A percentile compares a stretch with the other conserved stretches of the same genome.
These are phyloP conservation scores for Diaporthe nobilis DNA, from an alignment of 2,329 filamentous ascomycete genomes.

Conservation along the genomic window DNA sequence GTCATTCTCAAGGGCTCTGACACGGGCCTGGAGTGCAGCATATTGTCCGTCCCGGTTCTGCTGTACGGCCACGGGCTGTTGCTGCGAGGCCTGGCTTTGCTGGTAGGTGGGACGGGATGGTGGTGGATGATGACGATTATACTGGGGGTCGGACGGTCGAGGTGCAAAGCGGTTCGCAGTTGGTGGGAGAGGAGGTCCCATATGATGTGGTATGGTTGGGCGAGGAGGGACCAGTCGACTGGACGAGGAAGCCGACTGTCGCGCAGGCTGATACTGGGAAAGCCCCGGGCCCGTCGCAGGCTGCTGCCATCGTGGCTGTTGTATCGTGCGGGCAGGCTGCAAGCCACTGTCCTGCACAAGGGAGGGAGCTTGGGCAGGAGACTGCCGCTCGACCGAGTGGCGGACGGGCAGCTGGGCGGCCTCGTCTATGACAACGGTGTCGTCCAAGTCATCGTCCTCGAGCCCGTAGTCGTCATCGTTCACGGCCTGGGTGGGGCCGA, in stretches of 20 bases:
- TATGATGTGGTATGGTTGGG: slow-evolving; percentile 55
- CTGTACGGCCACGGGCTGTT: slow-evolving; percentile 38
- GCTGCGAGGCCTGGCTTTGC: slow-evolving; percentile 47
- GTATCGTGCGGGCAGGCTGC: slow-evolving; percentile 21
- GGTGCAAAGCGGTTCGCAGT: slow-evolving; percentile 40
- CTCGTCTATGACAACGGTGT: slow-evolving; percentile 68
- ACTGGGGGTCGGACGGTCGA: slow-evolving; percentile 41
- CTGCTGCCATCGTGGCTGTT: slow-evolving; percentile 41
- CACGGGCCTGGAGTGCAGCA: slow-evolving; percentile 64
- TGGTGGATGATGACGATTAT: slow-evolving; percentile 47
- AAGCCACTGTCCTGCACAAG: slow-evolving; percentile 29
- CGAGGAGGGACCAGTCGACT: slow-evolving; percentile 46
- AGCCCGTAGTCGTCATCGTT: slow-evolving; percentile 57
- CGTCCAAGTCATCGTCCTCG: slow-evolving; percentile 71
- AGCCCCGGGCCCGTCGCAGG: slow-evolving; percentile 37
- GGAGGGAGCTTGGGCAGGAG: slow-evolving; percentile 51
- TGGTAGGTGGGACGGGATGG: slow-evolving; percentile 49
- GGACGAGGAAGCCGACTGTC: slow-evolving; percentile 40
- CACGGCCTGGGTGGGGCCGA: slow-evolving; percentile 48
- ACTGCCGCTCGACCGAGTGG: slow-evolving; percentile 53
- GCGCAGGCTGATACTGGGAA: slow-evolving; percentile 26
- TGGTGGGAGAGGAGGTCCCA: slow-evolving; percentile 54
- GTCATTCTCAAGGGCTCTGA: slow-evolving; percentile 68
- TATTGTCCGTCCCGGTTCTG: slow-evolving; percentile 55
- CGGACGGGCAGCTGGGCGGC: slow-evolving; percentile 56